Percentiles rank a stretch among this genome's conserved stretches.
Evolutionary conservation across 2,329 filamentous ascomycete species (phyloP).

Genomic region (Kalaharituber pfeilii): DNA sequence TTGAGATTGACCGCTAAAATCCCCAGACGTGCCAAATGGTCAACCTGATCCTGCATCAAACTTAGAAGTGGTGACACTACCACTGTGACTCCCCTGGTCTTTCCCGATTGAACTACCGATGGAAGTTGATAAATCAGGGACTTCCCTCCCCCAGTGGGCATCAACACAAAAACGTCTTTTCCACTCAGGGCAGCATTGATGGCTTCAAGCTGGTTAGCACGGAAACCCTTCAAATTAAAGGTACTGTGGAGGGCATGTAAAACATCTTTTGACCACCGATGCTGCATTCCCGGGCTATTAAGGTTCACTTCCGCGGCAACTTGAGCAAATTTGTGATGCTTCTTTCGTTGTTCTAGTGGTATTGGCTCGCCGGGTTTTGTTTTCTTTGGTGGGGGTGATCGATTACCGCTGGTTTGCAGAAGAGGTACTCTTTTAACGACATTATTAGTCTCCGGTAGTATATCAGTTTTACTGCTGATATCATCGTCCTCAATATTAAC

Average conservation of each 20-base stretch:
- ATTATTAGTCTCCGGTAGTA: background rate
- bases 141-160: conserved; percentile 96
- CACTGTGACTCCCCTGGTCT: conserved; percentile 70
- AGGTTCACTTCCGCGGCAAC: conserved; percentile 10
- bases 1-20: conserved; percentile 74
- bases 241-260: conserved; percentile 60
- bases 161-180: conserved; percentile 83
- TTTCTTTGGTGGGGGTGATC: conserved; percentile 4
- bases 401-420: background rate
- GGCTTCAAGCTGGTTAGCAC: conserved; percentile 80
- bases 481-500: background rate
- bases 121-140: conserved; percentile 93
- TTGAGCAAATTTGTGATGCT: background rate
- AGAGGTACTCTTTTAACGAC: background rate
- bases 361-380: conserved; percentile 1
- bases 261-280: conserved; percentile 75
- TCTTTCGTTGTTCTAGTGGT: background rate
- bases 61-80: conserved; percentile 91
- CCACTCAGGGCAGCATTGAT: conserved; percentile 84
- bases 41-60: conserved; percentile 92
- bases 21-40: conserved; percentile 54
- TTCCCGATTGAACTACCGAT: conserved; percentile 63
- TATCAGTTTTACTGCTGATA: too few species aligned
- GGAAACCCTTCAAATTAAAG: conserved; percentile 73
- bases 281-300: conserved; percentile 34